Evolutionary conservation across 2,329 filamentous ascomycete species (phyloP).

Genomic region (Bipolaris gigantea): DNA sequence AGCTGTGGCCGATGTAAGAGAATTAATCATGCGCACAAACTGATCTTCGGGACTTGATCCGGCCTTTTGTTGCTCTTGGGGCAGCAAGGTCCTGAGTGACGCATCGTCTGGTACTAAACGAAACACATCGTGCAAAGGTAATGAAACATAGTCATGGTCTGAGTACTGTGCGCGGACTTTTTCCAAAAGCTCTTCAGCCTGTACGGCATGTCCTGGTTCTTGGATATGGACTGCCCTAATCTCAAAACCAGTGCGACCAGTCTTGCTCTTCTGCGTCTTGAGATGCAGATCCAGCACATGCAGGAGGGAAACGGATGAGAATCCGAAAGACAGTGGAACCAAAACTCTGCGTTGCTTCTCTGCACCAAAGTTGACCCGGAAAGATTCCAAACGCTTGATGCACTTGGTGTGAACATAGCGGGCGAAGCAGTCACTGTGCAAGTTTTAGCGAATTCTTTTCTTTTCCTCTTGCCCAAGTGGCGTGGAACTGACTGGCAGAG

Average conservation of each 20-base stretch:
- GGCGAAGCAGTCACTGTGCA: conserved; percentile 69
- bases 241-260: conserved; percentile 68
- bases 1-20: conserved; percentile 73
- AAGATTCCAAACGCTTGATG: conserved; percentile 74
- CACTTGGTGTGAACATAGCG: conserved; percentile 78
- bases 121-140: conserved; percentile 65
- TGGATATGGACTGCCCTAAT: conserved; percentile 59
- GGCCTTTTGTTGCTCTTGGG: not conserved
- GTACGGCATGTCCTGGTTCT: conserved; percentile 29
- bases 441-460: conserved; percentile 18
- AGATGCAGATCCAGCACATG: conserved; percentile 74
- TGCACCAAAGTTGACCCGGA: conserved; percentile 55
- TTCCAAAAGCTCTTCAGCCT: conserved; percentile 15
- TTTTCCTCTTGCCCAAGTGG: conserved; percentile 2
- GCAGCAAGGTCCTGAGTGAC: conserved; percentile 25
- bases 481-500: conserved; percentile 59
- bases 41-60: conserved; percentile 21
- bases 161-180: conserved; percentile 64
- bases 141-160: conserved; percentile 62
- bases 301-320: conserved; percentile 76
- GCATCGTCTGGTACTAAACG: conserved; percentile 25
- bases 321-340: conserved; percentile 79
- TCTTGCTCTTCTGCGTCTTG: conserved; percentile 64
- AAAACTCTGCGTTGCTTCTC: conserved; percentile 61
- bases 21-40: conserved; percentile 59